These are phyloP conservation scores for Metschnikowia lochheadii DNA, from an alignment of 805 yeast genomes.

Conservation along the genomic window DNA sequence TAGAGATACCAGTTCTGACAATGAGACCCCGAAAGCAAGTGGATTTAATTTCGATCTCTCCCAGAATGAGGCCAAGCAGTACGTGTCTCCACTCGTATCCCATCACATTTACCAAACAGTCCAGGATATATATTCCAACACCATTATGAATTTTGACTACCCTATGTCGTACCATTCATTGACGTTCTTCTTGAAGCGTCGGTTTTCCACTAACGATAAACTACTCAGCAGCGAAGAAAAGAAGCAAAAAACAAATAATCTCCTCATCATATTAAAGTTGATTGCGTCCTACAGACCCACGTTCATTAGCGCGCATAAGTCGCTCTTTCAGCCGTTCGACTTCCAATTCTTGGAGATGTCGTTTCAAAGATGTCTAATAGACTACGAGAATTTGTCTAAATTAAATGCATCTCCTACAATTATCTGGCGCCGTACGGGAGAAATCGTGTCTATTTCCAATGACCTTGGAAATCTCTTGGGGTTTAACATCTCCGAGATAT, in stretches of 20 bases:
- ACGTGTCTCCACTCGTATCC: slow-evolving; percentile 54
- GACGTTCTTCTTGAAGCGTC: slow-evolving; percentile 48
- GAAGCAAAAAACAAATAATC: slow-evolving; percentile 27
- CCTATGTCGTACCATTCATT: slow-evolving; percentile 61
- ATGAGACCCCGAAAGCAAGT: slow-evolving; percentile 6
- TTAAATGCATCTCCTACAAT: slow-evolving; percentile 74
- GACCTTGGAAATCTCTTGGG: slow-evolving; percentile 71
- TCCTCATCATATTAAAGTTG: slow-evolving; percentile 47
- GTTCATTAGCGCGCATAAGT: slow-evolving; percentile 71
- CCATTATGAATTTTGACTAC: slow-evolving; percentile 51
- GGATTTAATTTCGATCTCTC: slow-evolving; percentile 13
- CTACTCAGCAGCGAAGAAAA: slow-evolving; percentile 25
- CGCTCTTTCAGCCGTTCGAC: slow-evolving; percentile 63
- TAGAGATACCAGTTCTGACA: slow-evolving; percentile 22
- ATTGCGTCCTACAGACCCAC: slow-evolving; percentile 70
- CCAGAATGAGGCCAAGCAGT: slow-evolving; percentile 27
- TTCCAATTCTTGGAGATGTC: slow-evolving; percentile 49
- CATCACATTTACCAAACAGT: slow-evolving; percentile 52
- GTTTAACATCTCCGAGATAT: slow-evolving; percentile 51
- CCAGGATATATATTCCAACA: slow-evolving; percentile 47
- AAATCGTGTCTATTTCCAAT: slow-evolving; percentile 72
- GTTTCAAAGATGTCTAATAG: slow-evolving; percentile 40
- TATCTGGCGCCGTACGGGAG: slow-evolving; percentile 85
- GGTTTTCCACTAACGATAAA: slow-evolving; percentile 51
- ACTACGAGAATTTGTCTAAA: slow-evolving; percentile 42